Evolutionary conservation across 2,329 filamentous ascomycete genomes (phyloP).

Genomic region (Ceratocystiopsis brevicomis): DNA sequence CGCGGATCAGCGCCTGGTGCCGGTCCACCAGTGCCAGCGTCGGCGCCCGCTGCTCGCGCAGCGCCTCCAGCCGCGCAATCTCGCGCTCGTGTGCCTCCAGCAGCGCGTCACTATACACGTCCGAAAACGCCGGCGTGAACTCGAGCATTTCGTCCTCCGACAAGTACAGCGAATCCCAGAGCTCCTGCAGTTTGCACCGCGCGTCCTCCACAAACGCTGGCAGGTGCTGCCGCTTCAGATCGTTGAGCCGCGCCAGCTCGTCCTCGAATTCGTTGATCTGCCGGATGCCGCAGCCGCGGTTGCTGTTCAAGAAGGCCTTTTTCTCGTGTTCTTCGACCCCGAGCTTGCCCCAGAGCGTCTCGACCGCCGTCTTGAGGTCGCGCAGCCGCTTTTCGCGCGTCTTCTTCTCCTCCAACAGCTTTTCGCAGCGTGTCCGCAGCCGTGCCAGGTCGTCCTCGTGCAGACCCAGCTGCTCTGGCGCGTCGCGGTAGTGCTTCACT

Average conservation of each 20-base stretch:
- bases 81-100: conserved; percentile 90
- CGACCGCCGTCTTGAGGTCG: conserved; percentile 61
- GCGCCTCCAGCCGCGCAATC: conserved; percentile 58
- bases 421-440: conserved; percentile 58
- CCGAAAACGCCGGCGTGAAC: conserved; percentile 90
- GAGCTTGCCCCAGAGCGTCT: conserved; percentile 74
- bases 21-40: conserved; percentile 66
- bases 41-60: conserved; percentile 75
- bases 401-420: conserved; percentile 74
- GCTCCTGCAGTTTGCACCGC: conserved; percentile 71
- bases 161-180: conserved; percentile 89
- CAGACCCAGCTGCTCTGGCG: conserved; percentile 83
- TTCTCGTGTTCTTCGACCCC: conserved; percentile 66
- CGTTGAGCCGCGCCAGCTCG: conserved; percentile 67
- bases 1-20: conserved; percentile 63
- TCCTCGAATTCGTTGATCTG: conserved; percentile 94
- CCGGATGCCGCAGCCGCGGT: conserved; percentile 76
- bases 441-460: conserved; percentile 69
- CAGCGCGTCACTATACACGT: conserved; percentile 90
- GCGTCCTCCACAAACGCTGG: conserved; percentile 94
- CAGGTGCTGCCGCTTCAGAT: conserved; percentile 86
- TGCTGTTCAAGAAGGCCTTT: conserved; percentile 67
- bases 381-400: conserved; percentile 56
- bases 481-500: conserved; percentile 73
- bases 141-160: conserved; percentile 98